phyloP scores from a whole-genome alignment of 306 rosid species.

The Gleditsia sinensis region DNA sequence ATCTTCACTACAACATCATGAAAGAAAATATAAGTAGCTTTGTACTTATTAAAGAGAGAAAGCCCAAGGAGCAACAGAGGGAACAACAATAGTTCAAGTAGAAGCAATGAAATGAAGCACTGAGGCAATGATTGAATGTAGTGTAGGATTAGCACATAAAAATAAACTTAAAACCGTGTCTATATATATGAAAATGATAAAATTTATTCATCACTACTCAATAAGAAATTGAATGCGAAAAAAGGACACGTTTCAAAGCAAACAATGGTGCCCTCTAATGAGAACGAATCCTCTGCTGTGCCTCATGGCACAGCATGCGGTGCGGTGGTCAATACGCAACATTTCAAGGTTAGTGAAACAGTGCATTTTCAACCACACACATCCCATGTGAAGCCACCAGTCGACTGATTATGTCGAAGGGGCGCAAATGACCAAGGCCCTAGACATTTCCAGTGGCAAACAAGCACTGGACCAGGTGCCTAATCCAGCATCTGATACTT shows the following conservation, averaged over 20 bases:
- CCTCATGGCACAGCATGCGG: too few species aligned
- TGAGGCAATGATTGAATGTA: background rate
- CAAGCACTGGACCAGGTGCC: too few species aligned
- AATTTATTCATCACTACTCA: background rate
- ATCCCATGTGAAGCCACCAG: too few species aligned
- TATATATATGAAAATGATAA: background rate
- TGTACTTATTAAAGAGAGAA: slow-evolving; percentile 17
- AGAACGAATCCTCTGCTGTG: too few species aligned
- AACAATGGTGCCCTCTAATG: background rate
- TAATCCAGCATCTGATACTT: too few species aligned
- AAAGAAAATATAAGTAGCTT: background rate
- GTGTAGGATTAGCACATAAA: background rate
- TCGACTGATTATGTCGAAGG: too few species aligned
- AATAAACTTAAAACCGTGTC: background rate
- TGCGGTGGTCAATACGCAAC: too few species aligned
- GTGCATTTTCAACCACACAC: too few species aligned
- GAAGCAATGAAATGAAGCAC: background rate
- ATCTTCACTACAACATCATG: slow-evolving; percentile 50
- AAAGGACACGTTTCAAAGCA: background rate
- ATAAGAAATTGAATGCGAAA: background rate
- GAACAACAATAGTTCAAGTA: slow-evolving; percentile 1
- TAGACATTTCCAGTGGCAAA: too few species aligned
- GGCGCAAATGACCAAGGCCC: too few species aligned
- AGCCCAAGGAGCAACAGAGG: slow-evolving; percentile 4
- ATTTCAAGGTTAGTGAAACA: too few species aligned